Percentiles rank a stretch among this genome's conserved stretches.
These are phyloP conservation scores for Globisporangium cederbergense DNA, from an alignment of 352 stramenopile genomes.

Conservation along the genomic window DNA sequence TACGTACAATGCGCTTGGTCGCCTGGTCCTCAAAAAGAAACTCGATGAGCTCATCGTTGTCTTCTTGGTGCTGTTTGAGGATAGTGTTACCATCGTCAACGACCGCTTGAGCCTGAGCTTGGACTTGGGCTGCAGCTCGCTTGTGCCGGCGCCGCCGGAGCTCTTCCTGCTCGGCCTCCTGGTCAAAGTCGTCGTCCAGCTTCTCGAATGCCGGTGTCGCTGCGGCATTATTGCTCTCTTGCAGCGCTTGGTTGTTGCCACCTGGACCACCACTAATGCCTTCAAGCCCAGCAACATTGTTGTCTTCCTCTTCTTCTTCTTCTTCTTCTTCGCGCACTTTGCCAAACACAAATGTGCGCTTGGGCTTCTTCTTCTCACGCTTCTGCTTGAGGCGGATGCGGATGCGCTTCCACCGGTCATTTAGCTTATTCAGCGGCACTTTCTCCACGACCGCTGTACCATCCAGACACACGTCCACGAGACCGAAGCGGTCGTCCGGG, in stretches of 20 bases:
- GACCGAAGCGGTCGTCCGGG: constrained; percentile 56
- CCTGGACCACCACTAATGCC: constrained; percentile 3
- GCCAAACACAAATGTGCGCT: constrained; percentile 47
- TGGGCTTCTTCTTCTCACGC: constrained; percentile 29
- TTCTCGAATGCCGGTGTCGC: constrained; percentile 22
- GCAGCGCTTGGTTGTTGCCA: constrained; percentile 1
- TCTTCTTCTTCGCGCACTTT: constrained; percentile 6
- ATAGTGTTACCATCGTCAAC: not conserved
- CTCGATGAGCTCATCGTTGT: constrained; percentile 23
- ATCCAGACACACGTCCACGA: constrained; percentile 57
- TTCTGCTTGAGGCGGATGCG: constrained; percentile 38
- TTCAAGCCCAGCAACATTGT: not conserved
- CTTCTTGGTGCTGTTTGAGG: constrained; percentile 5
- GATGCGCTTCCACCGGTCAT: constrained; percentile 56
- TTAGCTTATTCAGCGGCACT: constrained; percentile 58
- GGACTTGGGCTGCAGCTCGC: not conserved
- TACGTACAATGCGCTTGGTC: constrained; percentile 39
- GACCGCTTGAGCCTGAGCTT: not conserved
- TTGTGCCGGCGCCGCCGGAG: constrained; percentile 15
- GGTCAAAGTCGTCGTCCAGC: constrained; percentile 30
- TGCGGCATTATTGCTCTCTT: constrained; percentile 15
- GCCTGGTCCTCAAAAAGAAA: constrained; percentile 57
- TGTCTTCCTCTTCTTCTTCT: not conserved
- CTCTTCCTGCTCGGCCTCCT: constrained; percentile 21
- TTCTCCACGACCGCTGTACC: constrained; percentile 41